These are phyloP conservation scores for Cordyceps javanica DNA, from an alignment of 2,329 filamentous ascomycete genomes.

Conservation along the genomic window DNA sequence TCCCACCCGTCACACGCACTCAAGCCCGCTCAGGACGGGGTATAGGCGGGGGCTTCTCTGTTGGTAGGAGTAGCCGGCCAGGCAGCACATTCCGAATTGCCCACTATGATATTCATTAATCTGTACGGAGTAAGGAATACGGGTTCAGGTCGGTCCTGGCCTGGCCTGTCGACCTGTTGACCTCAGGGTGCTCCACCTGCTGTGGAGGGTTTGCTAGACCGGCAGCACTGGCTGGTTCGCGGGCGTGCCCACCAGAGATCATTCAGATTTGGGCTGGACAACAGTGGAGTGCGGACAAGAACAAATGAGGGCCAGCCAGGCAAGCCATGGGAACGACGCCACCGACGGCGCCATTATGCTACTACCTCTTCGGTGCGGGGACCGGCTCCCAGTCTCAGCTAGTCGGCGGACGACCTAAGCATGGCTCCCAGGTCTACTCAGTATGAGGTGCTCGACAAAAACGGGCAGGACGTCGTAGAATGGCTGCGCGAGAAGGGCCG, in stretches of 20 bases:
- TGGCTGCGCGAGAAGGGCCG: slow-evolving; percentile 5
- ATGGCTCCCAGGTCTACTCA: neutral
- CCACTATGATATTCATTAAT: neutral
- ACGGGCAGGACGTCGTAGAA: neutral
- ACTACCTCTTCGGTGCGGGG: neutral
- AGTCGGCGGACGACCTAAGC: neutral
- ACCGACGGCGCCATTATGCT: neutral
- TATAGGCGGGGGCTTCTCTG: neutral
- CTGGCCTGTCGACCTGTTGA: neutral
- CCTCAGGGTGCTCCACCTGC: neutral
- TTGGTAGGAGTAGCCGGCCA: neutral
- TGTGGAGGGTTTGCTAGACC: neutral
- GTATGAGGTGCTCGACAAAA: neutral
- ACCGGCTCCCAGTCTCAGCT: no score
- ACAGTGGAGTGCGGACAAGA: neutral
- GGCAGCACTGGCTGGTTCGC: no score
- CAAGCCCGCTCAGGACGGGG: neutral
- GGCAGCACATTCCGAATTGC: neutral
- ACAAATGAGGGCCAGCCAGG: neutral
- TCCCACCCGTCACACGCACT: slow-evolving; percentile 6
- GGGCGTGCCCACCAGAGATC: neutral
- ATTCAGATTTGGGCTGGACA: neutral
- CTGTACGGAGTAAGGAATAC: neutral
- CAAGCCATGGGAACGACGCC: neutral
- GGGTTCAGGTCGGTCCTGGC: neutral